Evolutionary conservation across 441 rosid species (phyloP).

Genomic region (Pelargonium citronellum): DNA sequence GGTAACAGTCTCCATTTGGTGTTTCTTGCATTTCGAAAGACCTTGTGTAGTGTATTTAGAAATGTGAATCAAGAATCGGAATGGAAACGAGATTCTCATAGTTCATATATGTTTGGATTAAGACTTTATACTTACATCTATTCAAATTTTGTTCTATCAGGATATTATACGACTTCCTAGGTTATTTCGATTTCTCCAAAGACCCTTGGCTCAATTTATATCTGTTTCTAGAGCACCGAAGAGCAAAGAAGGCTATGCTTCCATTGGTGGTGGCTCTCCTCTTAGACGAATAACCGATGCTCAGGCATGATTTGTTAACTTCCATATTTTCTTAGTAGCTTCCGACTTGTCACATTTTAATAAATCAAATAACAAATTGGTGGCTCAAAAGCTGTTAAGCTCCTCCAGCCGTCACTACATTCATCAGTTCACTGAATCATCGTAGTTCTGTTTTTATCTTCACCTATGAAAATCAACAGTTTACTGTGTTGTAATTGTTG

Average conservation of each 20-base stretch:
- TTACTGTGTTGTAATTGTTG: neutral
- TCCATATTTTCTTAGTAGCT: neutral
- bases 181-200: constrained; percentile 80
- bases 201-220: constrained; percentile 89
- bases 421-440: too few relatives aligned
- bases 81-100: too few relatives aligned
- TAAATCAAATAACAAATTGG: too few relatives aligned
- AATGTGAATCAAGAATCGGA: neutral
- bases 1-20: constrained; percentile 28
- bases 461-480: neutral
- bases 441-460: neutral
- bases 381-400: too few relatives aligned
- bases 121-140: neutral
- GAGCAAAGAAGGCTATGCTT: constrained; percentile 78
- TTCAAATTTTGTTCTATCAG: constrained; percentile 31
- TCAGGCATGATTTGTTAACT: constrained; percentile 38
- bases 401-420: too few relatives aligned
- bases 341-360: neutral
- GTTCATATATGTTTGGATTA: too few relatives aligned
- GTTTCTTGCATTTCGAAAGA: neutral
- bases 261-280: constrained; percentile 93
- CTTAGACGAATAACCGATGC: constrained; percentile 78
- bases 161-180: constrained; percentile 89
- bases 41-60: neutral
- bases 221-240: constrained; percentile 91